Conservation (phyloP, 345 rosid species). For the Brassica juncea region DNA sequence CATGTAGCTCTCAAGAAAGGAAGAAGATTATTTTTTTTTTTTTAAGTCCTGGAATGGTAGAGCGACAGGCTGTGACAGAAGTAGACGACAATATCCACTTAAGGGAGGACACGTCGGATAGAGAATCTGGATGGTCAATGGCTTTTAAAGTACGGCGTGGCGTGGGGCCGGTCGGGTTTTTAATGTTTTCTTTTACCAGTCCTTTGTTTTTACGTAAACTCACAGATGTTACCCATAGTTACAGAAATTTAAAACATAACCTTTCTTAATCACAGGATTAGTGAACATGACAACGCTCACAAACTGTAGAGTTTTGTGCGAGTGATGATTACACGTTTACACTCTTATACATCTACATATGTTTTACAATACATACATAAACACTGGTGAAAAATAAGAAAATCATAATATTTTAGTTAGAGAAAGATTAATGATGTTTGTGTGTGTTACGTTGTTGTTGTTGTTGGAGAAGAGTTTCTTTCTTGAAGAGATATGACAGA, state of each 20-base stretch:
- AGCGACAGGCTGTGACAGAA: conserved; percentile 15
- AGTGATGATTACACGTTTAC: background rate
- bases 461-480: conserved; percentile 40
- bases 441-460: background rate
- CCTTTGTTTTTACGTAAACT: background rate
- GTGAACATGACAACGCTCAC: background rate
- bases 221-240: conserved; percentile 13
- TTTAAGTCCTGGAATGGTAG: conserved; percentile 12
- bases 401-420: background rate
- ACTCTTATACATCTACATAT: background rate
- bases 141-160: conserved; percentile 29
- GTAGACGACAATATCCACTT: background rate
- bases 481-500: conserved; percentile 79
- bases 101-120: conserved; percentile 5
- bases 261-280: background rate
- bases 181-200: conserved; percentile 1
- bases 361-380: background rate
- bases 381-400: background rate
- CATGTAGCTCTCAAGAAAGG: conserved; percentile 15
- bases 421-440: background rate
- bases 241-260: background rate
- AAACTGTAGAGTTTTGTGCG: background rate
- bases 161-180: conserved; percentile 12
- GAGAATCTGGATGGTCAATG: conserved; percentile 38
- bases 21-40: conserved; percentile 2